phyloP scores from a whole-genome alignment of 2,329 filamentous ascomycete genomes.

The Thelonectria olida region DNA sequence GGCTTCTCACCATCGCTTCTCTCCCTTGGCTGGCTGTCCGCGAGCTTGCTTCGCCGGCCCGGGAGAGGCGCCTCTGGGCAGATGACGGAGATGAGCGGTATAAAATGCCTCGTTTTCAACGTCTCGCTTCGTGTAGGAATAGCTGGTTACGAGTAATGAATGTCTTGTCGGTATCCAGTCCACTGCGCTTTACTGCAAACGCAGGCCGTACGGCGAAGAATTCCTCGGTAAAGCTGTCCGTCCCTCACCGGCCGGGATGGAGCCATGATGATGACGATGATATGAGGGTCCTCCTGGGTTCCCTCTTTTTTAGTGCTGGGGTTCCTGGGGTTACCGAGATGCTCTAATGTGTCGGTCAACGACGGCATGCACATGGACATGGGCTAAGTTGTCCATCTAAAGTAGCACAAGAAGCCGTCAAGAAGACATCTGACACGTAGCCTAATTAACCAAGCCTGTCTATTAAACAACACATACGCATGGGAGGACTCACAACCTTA shows the following conservation, averaged over 20 bases:
- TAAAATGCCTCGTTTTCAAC: constrained; percentile 11
- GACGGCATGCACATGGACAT: background rate
- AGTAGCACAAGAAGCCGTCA: no score
- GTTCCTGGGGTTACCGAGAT: background rate
- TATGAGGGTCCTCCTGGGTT: background rate
- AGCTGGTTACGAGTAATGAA: background rate
- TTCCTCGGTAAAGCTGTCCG: background rate
- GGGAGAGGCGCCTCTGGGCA: background rate
- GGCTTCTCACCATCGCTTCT: no score
- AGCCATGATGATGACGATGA: background rate
- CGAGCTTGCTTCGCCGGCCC: no score
- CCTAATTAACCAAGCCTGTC: no score
- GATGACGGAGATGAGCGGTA: background rate
- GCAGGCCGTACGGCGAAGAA: no score
- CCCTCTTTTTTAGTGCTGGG: background rate
- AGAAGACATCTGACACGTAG: no score
- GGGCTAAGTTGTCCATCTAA: background rate
- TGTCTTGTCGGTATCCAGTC: no score
- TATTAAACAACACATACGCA: no score
- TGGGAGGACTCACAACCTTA: no score
- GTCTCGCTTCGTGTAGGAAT: background rate
- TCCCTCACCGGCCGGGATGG: background rate
- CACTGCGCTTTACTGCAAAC: no score
- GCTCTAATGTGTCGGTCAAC: constrained; percentile 8
- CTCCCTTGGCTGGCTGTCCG: no score